These are phyloP conservation scores for Pezicula neosporulosa DNA, from an alignment of 2,329 filamentous ascomycete species.

Conservation along the genomic window DNA sequence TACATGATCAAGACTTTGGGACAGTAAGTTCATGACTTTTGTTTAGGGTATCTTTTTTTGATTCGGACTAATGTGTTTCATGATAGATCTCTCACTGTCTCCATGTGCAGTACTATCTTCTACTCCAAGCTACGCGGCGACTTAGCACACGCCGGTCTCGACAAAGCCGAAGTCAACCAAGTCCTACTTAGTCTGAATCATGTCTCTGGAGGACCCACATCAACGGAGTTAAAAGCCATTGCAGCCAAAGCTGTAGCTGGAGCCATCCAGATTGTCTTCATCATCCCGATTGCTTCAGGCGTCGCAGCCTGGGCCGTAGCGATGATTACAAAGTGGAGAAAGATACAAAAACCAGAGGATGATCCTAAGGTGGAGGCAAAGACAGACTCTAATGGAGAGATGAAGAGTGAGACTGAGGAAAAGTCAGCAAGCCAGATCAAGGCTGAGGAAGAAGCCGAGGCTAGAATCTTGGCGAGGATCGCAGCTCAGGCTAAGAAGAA, in stretches of 20 bases:
- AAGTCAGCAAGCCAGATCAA: too few relatives aligned
- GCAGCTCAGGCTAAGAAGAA: too few relatives aligned
- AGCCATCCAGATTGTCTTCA: background rate
- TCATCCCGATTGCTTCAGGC: background rate
- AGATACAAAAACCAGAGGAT: background rate
- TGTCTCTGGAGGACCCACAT: background rate
- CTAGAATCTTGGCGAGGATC: too few relatives aligned
- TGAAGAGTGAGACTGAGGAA: too few relatives aligned
- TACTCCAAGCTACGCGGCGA: background rate
- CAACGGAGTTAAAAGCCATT: background rate
- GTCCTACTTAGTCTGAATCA: background rate
- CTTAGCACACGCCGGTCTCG: background rate
- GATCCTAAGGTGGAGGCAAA: background rate
- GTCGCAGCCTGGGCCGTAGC: background rate
- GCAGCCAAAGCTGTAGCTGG: background rate
- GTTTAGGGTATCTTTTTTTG: background rate
- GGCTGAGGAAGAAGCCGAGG: too few relatives aligned
- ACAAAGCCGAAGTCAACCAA: background rate
- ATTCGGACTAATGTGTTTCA: background rate
- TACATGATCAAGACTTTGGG: constrained; percentile 4
- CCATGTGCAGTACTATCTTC: constrained; percentile 1
- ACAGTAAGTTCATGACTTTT: background rate
- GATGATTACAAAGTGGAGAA: background rate
- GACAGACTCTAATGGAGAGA: too few relatives aligned
- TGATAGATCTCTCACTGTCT: background rate